phyloP scores from a whole-genome alignment of 1,139 yeast species.

The Suhomyces panamericanus region DNA sequence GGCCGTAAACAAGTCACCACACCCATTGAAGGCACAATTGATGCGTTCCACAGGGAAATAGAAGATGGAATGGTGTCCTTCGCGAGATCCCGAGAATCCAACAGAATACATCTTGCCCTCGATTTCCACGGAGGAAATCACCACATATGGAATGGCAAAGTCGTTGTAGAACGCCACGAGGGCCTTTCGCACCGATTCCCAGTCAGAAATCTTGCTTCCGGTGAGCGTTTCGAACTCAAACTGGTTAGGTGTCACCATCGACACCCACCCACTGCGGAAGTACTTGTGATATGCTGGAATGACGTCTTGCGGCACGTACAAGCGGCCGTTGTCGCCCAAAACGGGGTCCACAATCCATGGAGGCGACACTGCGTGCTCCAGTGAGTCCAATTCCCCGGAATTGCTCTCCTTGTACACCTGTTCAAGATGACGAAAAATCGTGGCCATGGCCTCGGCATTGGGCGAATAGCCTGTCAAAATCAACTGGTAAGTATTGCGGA shows the following conservation, averaged over 20 bases:
- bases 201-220: slow-evolving; percentile 22
- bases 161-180: slow-evolving; percentile 20
- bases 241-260: slow-evolving; percentile 42
- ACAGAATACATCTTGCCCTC: slow-evolving; percentile 36
- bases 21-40: slow-evolving; percentile 43
- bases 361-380: neutral
- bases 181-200: slow-evolving; percentile 26
- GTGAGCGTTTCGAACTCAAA: slow-evolving; percentile 40
- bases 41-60: slow-evolving; percentile 34
- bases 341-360: slow-evolving; percentile 42
- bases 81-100: slow-evolving; percentile 23
- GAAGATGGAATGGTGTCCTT: slow-evolving; percentile 19
- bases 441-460: slow-evolving; percentile 50
- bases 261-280: slow-evolving; percentile 30
- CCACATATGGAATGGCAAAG: slow-evolving; percentile 31
- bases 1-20: slow-evolving; percentile 49
- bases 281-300: slow-evolving; percentile 31
- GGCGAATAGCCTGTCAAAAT: slow-evolving; percentile 75
- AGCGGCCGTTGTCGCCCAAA: slow-evolving; percentile 40
- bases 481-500: slow-evolving; percentile 50
- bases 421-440: slow-evolving; percentile 45
- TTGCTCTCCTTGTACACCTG: slow-evolving; percentile 19
- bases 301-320: slow-evolving; percentile 37
- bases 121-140: slow-evolving; percentile 36
- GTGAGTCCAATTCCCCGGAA: neutral